Evolutionary conservation across 768 basidiomycete species (phyloP).

Genomic region (Lanmaoa pseudosensibilis): DNA sequence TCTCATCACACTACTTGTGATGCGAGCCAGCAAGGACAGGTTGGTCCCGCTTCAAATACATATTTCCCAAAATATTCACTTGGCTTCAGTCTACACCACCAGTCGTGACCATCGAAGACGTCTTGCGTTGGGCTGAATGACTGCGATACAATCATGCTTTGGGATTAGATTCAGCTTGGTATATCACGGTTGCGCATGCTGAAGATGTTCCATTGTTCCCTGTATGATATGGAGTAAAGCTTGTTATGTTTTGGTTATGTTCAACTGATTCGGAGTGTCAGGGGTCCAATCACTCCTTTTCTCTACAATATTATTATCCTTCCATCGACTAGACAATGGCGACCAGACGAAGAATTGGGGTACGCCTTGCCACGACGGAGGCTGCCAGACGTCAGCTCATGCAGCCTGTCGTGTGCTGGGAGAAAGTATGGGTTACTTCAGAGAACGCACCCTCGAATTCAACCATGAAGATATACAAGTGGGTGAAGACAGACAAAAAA

Average conservation of each 20-base stretch:
- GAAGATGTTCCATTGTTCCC: background rate
- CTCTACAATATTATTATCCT: background rate
- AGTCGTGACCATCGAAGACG: conserved; percentile 36
- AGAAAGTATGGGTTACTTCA: conserved; percentile 68
- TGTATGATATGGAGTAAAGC: background rate
- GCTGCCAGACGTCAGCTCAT: conserved; percentile 82
- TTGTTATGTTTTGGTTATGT: background rate
- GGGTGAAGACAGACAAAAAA: conserved; percentile 77
- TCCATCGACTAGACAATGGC: conserved; percentile 47
- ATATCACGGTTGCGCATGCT: background rate
- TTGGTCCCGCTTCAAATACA: conserved; percentile 1
- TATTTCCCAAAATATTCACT: background rate
- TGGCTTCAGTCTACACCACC: conserved; percentile 11
- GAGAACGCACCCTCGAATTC: conserved; percentile 56
- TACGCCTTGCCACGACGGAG: conserved; percentile 74
- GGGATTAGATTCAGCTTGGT: background rate
- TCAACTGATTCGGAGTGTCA: conserved; percentile 9
- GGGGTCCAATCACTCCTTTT: conserved; percentile 15
- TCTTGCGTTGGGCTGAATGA: conserved; percentile 57
- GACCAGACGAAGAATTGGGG: conserved; percentile 72
- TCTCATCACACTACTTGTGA: background rate
- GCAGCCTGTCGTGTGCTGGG: conserved; percentile 88
- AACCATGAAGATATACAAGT: conserved; percentile 66
- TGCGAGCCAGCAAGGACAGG: conserved; percentile 16
- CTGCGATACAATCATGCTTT: background rate